Base-by-base conservation (phyloP, 345 rosid genomes). In the Eucalyptus tenuipes region DNA sequence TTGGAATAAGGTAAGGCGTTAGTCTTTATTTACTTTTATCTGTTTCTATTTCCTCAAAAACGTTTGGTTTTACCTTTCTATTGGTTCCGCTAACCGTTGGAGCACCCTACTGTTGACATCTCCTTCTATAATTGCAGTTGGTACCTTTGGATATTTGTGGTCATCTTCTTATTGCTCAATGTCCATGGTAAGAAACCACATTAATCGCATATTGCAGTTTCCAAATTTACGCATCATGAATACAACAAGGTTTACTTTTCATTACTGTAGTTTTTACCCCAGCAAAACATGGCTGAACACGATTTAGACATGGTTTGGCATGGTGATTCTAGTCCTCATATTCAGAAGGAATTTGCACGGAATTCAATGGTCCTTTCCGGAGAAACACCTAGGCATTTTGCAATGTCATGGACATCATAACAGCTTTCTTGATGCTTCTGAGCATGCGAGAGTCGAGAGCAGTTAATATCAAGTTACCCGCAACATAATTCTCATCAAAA, bases 81-180 rank as follows among this genome's bases (percentile, higher is more conserved):
- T 37, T 75, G 29, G 29, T 75, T 75, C 47, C 82, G 40, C 82
- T 10, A 75, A 40, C 81, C 10, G 22, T 33, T 71, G 42, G 42
- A 71, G 44, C 81, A 71, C 42, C 27, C 27, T 6, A 22, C 86
- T 49, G 12, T 47, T 85, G 55, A 85, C 53, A 16, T 33, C 31
- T 88, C 22, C 33, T 84, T 7, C 27, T 84, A 49, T 40, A 75
- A 75, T 40, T 37, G 92, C 96, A 97, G 99, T 89, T 97, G 99
- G 99, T 97, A 95, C 88, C 99, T 97, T 66, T 97, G 99, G 99
- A 80, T 96, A 71, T 96, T 96, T 88, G 96, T 97, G 90, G 95
- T 94, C 87, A 13, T 95, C 87, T 97, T 97, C 93, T 91, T 97
- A 92, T 91, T 95, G 93, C 92, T 96, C 75, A 96, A 97, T 92